Conservation (phyloP, 2,329 filamentous ascomycete genomes). For the Ophiostoma angusticollis region DNA sequence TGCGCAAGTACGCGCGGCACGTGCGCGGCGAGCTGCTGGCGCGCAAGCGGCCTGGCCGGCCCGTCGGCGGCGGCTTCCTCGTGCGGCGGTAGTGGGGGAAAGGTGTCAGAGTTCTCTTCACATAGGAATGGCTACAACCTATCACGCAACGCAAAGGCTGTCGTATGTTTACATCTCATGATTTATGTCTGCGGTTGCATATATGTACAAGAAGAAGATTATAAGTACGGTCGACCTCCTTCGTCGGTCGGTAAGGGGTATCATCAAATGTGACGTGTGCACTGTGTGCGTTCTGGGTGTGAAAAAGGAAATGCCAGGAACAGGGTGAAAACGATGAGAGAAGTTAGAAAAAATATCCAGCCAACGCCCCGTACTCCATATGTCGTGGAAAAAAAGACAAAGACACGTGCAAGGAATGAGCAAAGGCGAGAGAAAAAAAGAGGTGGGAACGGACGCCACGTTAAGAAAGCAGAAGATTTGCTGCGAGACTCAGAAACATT, state of each 20-base stretch:
- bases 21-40: constrained; percentile 32
- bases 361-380: no score
- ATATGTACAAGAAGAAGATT: background rate
- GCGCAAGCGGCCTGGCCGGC: constrained; percentile 27
- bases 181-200: no score
- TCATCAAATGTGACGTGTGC: constrained; percentile 2
- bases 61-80: constrained; percentile 33
- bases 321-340: background rate
- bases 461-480: constrained; percentile 3
- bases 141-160: no score
- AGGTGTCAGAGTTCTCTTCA: background rate
- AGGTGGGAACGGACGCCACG: background rate
- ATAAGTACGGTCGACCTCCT: no score
- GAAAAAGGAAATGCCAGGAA: background rate
- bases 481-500: background rate
- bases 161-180: no score
- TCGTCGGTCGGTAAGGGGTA: no score
- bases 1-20: constrained; percentile 28
- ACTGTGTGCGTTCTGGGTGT: no score
- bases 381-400: background rate
- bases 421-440: background rate
- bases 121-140: no score
- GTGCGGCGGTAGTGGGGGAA: constrained; percentile 17
- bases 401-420: background rate
- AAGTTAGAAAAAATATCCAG: background rate